A percentile compares a stretch with the other conserved stretches of the same genome.
These are phyloP conservation scores for Botrytis fabae DNA, from an alignment of 2,329 filamentous ascomycete genomes.

Conservation along the genomic window DNA sequence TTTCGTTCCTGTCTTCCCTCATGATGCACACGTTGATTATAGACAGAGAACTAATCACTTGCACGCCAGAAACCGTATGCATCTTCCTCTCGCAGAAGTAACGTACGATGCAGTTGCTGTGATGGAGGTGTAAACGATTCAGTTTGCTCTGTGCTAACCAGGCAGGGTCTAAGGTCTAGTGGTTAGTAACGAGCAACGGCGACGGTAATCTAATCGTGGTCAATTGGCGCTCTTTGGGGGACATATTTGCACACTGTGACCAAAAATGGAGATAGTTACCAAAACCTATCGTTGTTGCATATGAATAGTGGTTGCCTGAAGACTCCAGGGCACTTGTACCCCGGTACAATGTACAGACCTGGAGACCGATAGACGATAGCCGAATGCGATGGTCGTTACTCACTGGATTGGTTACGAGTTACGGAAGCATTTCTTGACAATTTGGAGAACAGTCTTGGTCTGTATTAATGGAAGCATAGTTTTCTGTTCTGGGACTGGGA, in stretches of 20 bases:
- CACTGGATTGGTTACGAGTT: constrained; percentile 14
- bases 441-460: not conserved
- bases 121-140: not conserved
- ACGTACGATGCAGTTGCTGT: not conserved
- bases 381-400: not conserved
- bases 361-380: constrained; percentile 7
- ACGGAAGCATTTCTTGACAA: not conserved
- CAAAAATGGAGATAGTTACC: not conserved
- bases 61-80: not conserved
- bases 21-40: constrained; percentile 4
- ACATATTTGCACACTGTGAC: not conserved
- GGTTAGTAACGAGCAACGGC: not conserved
- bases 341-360: not conserved
- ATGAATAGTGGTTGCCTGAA: constrained; percentile 21
- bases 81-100: not conserved
- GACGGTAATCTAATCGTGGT: not conserved
- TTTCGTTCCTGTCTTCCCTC: not conserved
- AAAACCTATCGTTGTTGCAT: constrained; percentile 1
- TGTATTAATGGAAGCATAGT: not conserved
- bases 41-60: not conserved
- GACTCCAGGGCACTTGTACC: not conserved
- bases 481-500: constrained; percentile 11
- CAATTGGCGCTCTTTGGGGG: not conserved
- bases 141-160: not conserved
- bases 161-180: not conserved